Evolutionary conservation across 2,329 filamentous ascomycete species (phyloP).

Genomic region (Grosmannia huntii): DNA sequence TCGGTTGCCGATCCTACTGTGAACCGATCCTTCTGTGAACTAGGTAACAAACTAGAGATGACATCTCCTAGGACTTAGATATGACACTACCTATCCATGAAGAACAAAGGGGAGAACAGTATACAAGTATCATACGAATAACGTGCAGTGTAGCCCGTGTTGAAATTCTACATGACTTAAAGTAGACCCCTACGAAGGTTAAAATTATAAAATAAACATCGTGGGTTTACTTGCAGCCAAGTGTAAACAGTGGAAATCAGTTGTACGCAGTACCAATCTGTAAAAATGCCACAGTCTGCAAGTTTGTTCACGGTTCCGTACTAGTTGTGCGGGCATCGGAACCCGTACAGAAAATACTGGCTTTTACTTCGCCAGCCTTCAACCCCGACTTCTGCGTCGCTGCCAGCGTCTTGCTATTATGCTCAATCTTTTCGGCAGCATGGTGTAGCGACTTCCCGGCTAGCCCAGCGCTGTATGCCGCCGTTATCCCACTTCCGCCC

Average conservation of each 20-base stretch:
- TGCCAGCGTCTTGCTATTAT: constrained; percentile 47
- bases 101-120: neutral
- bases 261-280: too few species aligned
- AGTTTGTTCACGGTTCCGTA: neutral
- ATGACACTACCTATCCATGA: neutral
- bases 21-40: neutral
- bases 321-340: too few species aligned
- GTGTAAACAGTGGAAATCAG: neutral
- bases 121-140: neutral
- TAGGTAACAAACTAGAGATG: neutral
- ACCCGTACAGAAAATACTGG: constrained; percentile 37
- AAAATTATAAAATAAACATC: too few species aligned
- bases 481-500: constrained; percentile 16
- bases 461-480: constrained; percentile 13
- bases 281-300: neutral
- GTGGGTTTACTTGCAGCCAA: too few species aligned
- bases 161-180: too few species aligned
- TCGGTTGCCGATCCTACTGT: neutral
- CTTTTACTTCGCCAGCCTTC: constrained; percentile 50
- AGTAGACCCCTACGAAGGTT: too few species aligned
- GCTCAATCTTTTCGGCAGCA: constrained; percentile 46
- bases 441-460: constrained; percentile 25
- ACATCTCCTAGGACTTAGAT: too few species aligned
- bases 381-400: constrained; percentile 50
- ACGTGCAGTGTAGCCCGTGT: neutral